phyloP scores from a whole-genome alignment of 2,329 filamentous ascomycete species.

The Claviceps sp. region DNA sequence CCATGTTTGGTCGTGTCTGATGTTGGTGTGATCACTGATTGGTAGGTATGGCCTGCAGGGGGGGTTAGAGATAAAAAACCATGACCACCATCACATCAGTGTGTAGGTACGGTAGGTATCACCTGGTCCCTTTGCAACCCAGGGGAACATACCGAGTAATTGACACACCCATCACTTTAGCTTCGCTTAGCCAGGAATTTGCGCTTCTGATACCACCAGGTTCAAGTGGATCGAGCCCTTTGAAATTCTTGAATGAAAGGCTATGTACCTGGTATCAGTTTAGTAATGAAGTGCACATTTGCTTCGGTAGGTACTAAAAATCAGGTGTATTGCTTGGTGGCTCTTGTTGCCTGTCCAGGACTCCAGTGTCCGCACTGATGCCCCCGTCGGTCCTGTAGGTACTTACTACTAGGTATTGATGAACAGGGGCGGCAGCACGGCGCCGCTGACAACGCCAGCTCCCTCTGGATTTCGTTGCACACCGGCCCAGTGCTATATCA shows the following conservation, averaged over 20 bases:
- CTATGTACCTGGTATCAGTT: too few relatives aligned
- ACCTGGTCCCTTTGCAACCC: neutral
- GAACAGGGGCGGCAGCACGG: constrained; percentile 1
- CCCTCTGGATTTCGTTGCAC: neutral
- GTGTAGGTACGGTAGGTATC: neutral
- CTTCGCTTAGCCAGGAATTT: neutral
- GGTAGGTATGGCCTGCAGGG: neutral
- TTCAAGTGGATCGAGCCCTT: neutral
- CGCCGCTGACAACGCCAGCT: neutral
- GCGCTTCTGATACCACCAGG: neutral
- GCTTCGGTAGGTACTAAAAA: neutral
- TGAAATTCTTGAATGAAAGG: too few relatives aligned
- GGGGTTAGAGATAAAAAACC: neutral
- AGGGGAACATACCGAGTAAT: neutral
- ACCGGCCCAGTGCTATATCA: neutral
- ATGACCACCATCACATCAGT: constrained; percentile 1
- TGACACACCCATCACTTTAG: neutral
- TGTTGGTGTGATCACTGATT: neutral
- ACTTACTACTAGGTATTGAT: neutral
- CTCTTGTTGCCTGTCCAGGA: neutral
- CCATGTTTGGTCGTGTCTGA: constrained; percentile 1
- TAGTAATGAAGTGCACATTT: neutral
- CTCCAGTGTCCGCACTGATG: neutral
- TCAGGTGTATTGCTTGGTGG: neutral
- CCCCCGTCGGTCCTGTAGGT: neutral